These are phyloP conservation scores for Dalbergia oliveri DNA, from an alignment of 306 rosid species.

Conservation along the genomic window DNA sequence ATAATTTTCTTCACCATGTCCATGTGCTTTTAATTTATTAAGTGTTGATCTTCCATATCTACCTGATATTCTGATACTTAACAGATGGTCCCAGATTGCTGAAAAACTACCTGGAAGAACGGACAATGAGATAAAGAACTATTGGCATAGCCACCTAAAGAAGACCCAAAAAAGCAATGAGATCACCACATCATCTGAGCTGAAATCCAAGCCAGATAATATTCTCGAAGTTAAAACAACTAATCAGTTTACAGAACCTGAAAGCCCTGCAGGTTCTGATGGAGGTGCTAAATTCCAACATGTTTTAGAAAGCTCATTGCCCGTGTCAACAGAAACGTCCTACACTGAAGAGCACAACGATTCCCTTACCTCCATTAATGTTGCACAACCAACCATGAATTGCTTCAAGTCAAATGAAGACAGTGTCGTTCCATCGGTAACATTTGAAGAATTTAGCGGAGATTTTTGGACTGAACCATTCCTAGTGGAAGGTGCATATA, in stretches of 20 bases:
- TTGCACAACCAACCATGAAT: not conserved
- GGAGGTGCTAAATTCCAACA: not conserved
- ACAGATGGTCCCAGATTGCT: constrained; percentile 76
- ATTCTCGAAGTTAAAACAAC: constrained; percentile 17
- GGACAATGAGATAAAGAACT: constrained; percentile 73
- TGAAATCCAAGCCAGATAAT: not conserved
- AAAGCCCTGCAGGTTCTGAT: constrained; percentile 1
- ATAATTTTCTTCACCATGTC: not conserved
- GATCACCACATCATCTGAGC: not conserved
- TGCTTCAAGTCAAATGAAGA: constrained; percentile 7
- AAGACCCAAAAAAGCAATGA: constrained; percentile 33
- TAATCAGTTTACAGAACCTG: constrained; percentile 12
- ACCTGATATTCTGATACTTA: not conserved
- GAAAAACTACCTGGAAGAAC: constrained; percentile 70
- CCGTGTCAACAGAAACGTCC: constrained; percentile 24
- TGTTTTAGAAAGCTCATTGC: constrained; percentile 56
- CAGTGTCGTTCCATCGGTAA: constrained; percentile 16
- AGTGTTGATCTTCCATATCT: not conserved
- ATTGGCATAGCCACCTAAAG: constrained; percentile 73
- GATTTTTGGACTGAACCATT: constrained; percentile 74
- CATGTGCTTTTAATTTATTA: not conserved
- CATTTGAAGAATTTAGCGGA: constrained; percentile 33
- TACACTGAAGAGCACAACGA: not conserved
- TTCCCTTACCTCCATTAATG: not conserved
- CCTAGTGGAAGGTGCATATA: constrained; percentile 35